Conservation (phyloP, 2,329 filamentous ascomycete genomes). For the Colletotrichum sp. region DNA sequence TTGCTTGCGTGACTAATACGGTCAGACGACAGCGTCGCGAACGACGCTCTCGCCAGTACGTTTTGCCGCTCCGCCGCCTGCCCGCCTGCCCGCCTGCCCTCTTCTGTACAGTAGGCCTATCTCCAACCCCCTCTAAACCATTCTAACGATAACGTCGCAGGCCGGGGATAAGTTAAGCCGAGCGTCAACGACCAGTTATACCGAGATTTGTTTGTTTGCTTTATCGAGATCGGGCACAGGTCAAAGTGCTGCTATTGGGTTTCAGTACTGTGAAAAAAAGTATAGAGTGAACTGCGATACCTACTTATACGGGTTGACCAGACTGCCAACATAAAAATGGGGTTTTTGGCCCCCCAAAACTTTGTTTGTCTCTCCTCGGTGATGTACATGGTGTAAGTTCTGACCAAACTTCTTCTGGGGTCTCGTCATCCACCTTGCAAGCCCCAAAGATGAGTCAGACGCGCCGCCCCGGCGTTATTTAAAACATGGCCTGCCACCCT, state of each 20-base stretch:
- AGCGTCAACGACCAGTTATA: neutral
- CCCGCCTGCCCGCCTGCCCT: neutral
- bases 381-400: neutral
- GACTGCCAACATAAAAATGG: neutral
- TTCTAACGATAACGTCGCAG: neutral
- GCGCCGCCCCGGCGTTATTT: neutral
- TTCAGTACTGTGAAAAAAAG: neutral
- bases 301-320: neutral
- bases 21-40: neutral
- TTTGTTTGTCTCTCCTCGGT: neutral
- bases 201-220: neutral
- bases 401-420: neutral
- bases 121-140: neutral
- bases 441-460: neutral
- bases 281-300: neutral
- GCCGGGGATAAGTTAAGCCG: neutral
- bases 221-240: neutral
- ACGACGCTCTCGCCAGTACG: neutral
- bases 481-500: neutral
- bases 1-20: neutral
- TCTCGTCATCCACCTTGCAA: neutral
- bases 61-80: neutral
- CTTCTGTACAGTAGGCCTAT: neutral
- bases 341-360: neutral
- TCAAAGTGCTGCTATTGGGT: neutral